Evolutionary conservation across 169 alveolate genomes (phyloP), one percentile per base, ranked within the genome.

Genomic region (Pseudocohnilembus persalinus): DNA sequence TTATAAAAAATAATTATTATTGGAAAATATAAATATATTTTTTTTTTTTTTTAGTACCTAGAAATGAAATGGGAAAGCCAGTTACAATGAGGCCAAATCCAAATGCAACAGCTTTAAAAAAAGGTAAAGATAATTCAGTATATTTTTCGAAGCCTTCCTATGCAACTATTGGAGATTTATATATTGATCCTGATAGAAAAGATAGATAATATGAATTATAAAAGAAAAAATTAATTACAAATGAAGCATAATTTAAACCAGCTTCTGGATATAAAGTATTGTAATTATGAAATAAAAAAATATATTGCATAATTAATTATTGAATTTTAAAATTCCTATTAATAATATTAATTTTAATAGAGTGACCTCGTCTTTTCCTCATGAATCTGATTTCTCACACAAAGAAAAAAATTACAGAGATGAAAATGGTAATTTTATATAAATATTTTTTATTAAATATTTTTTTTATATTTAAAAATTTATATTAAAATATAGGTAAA

Each of bases 141-240:
- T 82, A 74, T 73, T 82, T 82, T 31, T 29, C 65, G 1, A 20
- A 73, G 28, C 25, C 75, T 15, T 78, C 82, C 30, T 82, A 31
- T 49, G 75, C 74, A 28, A 82, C 81, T 31, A 82, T 82, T 33
- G 81, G 81, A 32, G 87, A 82, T 29, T 28, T 31, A 82, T 82
- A 82, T 30, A 65, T 82, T 26, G 87, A 82, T 64, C 87, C 87
- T 73, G 87, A 82, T n/a, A 31, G 87, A 73, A 82, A 34, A 35
- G 33, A 35, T 25, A 24, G 87, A 26, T 32, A 73, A 32, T 32
- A 74, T 26, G 80, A 82, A 30, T n/a, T 82, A 11, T 63, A 82
- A 27, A 81, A 82, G 27, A 82, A 82, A 31, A 35, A 82, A 35
- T 31, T 31, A 33, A 35, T 32, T 35, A 34, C 31, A 32, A 80